These are phyloP conservation scores for Hyphopichia wangnamkhiaoensis DNA, from an alignment of 1,139 yeast genomes.

Conservation along the genomic window DNA sequence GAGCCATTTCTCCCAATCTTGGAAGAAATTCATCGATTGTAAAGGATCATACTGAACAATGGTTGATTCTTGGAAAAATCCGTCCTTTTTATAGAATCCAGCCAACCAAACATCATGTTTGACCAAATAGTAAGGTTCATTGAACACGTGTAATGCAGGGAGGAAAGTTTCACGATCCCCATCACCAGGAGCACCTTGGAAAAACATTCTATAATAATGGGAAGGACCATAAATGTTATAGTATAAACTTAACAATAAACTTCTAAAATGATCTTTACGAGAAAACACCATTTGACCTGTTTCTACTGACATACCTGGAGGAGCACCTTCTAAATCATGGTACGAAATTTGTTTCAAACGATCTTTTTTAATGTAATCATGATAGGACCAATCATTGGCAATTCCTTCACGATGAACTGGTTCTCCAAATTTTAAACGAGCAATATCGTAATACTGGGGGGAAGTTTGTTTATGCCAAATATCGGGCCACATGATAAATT, in stretches of 20 bases:
- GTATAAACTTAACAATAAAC: slow-evolving; percentile 32
- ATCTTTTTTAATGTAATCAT: slow-evolving; percentile 21
- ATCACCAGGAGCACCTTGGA: slow-evolving; percentile 39
- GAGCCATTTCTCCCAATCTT: slow-evolving; percentile 33
- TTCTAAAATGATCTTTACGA: slow-evolving; percentile 29
- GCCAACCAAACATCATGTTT: slow-evolving; percentile 24
- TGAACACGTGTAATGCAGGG: slow-evolving; percentile 38
- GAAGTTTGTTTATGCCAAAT: slow-evolving; percentile 39
- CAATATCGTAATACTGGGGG: slow-evolving; percentile 36
- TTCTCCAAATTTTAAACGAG: slow-evolving; percentile 32
- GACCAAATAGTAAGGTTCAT: slow-evolving; percentile 35
- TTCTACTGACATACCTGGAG: slow-evolving; percentile 30
- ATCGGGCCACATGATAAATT: slow-evolving; percentile 42
- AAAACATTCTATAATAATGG: slow-evolving; percentile 31
- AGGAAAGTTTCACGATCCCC: slow-evolving; percentile 44
- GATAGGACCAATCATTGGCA: slow-evolving; percentile 25
- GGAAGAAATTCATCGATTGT: slow-evolving; percentile 20
- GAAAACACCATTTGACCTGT: slow-evolving; percentile 40
- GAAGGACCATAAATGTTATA: slow-evolving; percentile 31
- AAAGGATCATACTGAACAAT: slow-evolving; percentile 37
- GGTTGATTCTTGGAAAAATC: slow-evolving; percentile 28
- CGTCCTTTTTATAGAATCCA: slow-evolving; percentile 20
- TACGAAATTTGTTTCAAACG: slow-evolving; percentile 20
- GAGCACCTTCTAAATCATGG: slow-evolving; percentile 37
- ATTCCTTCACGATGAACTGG: slow-evolving; percentile 30